Base-by-base conservation (phyloP, 495 filamentous ascomycete genomes). In the Aspergillus conjunctus region DNA sequence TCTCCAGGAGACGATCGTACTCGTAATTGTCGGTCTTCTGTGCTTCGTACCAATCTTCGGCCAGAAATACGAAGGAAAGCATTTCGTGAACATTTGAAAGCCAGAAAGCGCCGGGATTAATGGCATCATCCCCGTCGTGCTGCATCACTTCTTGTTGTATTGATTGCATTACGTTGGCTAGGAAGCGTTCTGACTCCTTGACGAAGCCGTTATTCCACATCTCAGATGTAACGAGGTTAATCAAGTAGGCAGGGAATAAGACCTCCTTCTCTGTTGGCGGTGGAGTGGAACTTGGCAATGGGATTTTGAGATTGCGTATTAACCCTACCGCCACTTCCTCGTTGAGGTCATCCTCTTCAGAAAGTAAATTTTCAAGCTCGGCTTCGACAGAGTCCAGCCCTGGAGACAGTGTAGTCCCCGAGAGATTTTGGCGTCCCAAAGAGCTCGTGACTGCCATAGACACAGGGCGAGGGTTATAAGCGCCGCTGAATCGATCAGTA, bases 201-300 rank as follows among this genome's bases (percentile, higher is more conserved):
- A 99, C 95, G 71, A 96, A 99, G 26, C 94, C 94, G 68, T 99
- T 99, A 80, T 99, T 99, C 94, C 94, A 99, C 94, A 99, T 99
- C 77, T 99, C 94, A 12, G 92, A 96, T 14, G 94, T 99, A 49
- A 99, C 94, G 32, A 99, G 85, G 73, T 99, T 99, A 78, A 99
- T 99, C 60, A 99, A 85, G 70, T 97, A 99, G 1, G 94, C 92
- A 20, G 94, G 95, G 84, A 98, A 99, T 53, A 99, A 80, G 33
- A 99, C 93, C 72, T 99, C 94, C 80, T 99, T 99, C 77, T 98
- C 95, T 26, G 90, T 92, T 9, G 93, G 92, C 22, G 91, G 87
- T 8, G 94, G 93, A 55, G 83, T 91, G 11, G 88, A 87, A 60
- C 86, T 87, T 7, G 93, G 92, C 7, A 88, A 82, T 14, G 94